These are phyloP conservation scores for Trichoderma sp. DNA, from an alignment of 2,329 filamentous ascomycete genomes.

Conservation along the genomic window DNA sequence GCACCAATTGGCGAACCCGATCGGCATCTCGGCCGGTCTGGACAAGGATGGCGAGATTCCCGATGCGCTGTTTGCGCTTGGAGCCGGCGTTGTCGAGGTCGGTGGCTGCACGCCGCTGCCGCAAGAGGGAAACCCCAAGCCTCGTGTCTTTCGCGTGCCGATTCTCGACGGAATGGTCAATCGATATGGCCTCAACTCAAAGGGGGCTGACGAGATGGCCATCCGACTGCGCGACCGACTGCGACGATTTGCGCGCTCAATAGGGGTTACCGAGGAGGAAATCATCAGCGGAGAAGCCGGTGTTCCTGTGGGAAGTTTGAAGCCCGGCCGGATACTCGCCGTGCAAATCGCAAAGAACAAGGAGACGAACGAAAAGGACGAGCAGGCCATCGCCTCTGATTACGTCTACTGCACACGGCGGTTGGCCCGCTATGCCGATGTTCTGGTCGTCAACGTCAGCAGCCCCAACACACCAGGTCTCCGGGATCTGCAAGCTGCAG, in stretches of 20 bases:
- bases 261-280: slow-evolving; percentile 67
- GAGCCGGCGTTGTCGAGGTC: slow-evolving; percentile 84
- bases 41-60: slow-evolving; percentile 93
- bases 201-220: slow-evolving; percentile 84
- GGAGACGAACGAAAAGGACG: slow-evolving; percentile 77
- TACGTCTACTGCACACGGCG: slow-evolving; percentile 88
- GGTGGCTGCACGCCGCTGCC: slow-evolving; percentile 86
- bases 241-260: slow-evolving; percentile 67
- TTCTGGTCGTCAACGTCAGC: slow-evolving; percentile 97
- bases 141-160: slow-evolving; percentile 82
- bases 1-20: slow-evolving; percentile 73
- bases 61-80: slow-evolving; percentile 77
- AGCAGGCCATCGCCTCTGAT: slow-evolving; percentile 72
- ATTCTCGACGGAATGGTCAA: slow-evolving; percentile 88
- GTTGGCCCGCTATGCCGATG: slow-evolving; percentile 84
- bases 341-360: slow-evolving; percentile 99
- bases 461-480: slow-evolving; percentile 94
- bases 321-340: slow-evolving; percentile 71
- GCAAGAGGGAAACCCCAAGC: slow-evolving; percentile 82
- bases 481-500: slow-evolving; percentile 78
- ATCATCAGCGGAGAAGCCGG: slow-evolving; percentile 74
- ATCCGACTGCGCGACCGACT: slow-evolving; percentile 73
- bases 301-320: slow-evolving; percentile 80
- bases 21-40: slow-evolving; percentile 91
- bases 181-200: slow-evolving; percentile 90